Conservation (phyloP, 345 rosid genomes). For the Populus davidiana region DNA sequence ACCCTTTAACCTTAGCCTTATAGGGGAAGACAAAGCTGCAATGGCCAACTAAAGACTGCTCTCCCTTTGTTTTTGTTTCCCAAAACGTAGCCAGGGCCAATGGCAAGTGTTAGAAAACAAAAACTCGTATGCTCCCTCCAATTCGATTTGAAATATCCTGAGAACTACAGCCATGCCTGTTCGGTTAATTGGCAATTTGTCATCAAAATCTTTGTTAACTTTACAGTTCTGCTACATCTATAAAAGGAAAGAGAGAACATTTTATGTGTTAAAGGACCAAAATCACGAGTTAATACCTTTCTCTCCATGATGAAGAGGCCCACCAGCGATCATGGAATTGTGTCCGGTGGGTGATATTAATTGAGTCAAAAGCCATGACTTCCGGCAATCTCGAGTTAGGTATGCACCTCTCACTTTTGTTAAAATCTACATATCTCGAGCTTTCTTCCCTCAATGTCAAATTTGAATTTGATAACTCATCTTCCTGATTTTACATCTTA, state of each 20-base stretch:
- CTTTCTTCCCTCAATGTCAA: neutral
- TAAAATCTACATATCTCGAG: neutral
- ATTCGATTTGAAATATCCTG: too few relatives aligned
- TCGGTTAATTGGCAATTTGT: too few relatives aligned
- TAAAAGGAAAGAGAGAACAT: neutral
- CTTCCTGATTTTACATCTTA: neutral
- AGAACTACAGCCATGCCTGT: too few relatives aligned
- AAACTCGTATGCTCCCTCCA: too few relatives aligned
- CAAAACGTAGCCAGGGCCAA: too few relatives aligned
- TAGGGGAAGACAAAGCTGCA: too few relatives aligned
- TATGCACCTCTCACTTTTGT: neutral
- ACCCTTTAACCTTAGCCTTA: too few relatives aligned
- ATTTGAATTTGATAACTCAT: neutral
- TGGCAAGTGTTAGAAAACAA: too few relatives aligned
- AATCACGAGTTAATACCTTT: neutral
- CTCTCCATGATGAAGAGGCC: neutral
- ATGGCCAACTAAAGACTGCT: too few relatives aligned
- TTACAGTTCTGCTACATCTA: neutral
- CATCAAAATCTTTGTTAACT: neutral
- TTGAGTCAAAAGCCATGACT: conserved; percentile 14
- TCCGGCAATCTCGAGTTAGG: neutral
- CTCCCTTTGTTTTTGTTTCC: too few relatives aligned
- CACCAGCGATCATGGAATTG: neutral
- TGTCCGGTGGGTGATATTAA: neutral
- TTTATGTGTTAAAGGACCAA: neutral